Conservation (phyloP, 2,329 filamentous ascomycete species). For the Tolypocladium paradoxum region DNA sequence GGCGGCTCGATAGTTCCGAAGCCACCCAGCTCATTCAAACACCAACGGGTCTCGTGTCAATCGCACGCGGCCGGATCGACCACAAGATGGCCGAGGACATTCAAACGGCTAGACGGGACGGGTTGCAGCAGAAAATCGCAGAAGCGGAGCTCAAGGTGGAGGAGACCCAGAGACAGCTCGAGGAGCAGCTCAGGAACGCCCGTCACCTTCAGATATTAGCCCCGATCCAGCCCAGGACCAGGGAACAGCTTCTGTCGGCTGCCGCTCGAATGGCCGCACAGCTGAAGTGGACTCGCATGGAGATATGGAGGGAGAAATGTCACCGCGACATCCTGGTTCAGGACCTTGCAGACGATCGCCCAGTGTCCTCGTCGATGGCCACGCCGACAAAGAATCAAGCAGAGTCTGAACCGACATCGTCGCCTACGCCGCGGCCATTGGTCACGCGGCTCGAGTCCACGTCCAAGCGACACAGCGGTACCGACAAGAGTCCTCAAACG, state of each 20-base stretch:
- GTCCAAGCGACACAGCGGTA: conserved; percentile 12
- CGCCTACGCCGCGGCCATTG: conserved; percentile 13
- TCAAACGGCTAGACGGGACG: conserved; percentile 65
- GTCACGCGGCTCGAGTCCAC: conserved; percentile 16
- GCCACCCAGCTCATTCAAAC: conserved; percentile 53
- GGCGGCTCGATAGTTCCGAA: conserved; percentile 57
- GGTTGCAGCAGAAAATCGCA: conserved; percentile 73
- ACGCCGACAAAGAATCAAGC: conserved; percentile 14
- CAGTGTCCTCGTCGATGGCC: conserved; percentile 6
- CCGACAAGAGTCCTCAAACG: conserved; percentile 15
- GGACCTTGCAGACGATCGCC: conserved; percentile 70
- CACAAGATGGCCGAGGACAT: conserved; percentile 80
- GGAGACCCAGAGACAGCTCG: conserved; percentile 63
- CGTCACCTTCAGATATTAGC: conserved; percentile 82
- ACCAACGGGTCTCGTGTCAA: conserved; percentile 60
- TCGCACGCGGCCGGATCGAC: conserved; percentile 64
- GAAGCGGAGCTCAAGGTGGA: conserved; percentile 74
- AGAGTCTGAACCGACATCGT: conserved; percentile 11
- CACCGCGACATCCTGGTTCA: conserved; percentile 79
- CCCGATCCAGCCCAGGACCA: conserved; percentile 80
- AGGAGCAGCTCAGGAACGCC: conserved; percentile 76
- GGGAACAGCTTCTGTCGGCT: conserved; percentile 75
- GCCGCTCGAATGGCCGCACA: conserved; percentile 79
- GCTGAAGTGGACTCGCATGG: conserved; percentile 86
- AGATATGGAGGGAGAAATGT: conserved; percentile 86